These are phyloP conservation scores for Pistacia atlantica DNA, from an alignment of 345 rosid genomes.

Conservation along the genomic window DNA sequence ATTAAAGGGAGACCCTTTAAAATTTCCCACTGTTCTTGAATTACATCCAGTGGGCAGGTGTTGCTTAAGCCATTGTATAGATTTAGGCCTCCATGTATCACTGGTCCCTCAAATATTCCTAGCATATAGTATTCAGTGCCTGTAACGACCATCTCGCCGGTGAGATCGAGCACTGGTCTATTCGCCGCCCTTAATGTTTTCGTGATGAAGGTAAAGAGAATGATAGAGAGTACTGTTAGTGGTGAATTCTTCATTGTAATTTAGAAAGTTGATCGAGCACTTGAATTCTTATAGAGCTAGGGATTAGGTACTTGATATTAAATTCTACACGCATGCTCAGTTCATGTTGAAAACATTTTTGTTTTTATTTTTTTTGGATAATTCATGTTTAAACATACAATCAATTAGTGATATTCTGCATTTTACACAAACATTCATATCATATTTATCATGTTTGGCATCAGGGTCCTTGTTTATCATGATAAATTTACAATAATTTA, in stretches of 20 bases:
- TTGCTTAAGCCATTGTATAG: neutral
- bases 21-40: neutral
- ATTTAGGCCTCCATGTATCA: neutral
- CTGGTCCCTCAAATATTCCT: neutral
- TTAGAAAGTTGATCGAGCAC: too few species aligned
- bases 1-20: neutral
- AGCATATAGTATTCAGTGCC: neutral
- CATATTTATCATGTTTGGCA: too few species aligned
- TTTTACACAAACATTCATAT: too few species aligned
- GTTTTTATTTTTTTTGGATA: too few species aligned
- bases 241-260: neutral
- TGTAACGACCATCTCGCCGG: neutral
- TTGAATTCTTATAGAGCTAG: neutral
- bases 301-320: neutral
- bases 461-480: too few species aligned
- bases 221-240: neutral
- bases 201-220: neutral
- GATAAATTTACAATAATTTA: too few species aligned
- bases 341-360: too few species aligned
- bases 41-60: neutral
- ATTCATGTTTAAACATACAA: too few species aligned
- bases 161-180: neutral
- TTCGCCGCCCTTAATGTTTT: neutral
- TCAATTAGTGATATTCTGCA: too few species aligned
- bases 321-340: too few species aligned